Evolutionary conservation across 257 asterid genomes (phyloP).

Genomic region (Ocimum tenuiflorum): DNA sequence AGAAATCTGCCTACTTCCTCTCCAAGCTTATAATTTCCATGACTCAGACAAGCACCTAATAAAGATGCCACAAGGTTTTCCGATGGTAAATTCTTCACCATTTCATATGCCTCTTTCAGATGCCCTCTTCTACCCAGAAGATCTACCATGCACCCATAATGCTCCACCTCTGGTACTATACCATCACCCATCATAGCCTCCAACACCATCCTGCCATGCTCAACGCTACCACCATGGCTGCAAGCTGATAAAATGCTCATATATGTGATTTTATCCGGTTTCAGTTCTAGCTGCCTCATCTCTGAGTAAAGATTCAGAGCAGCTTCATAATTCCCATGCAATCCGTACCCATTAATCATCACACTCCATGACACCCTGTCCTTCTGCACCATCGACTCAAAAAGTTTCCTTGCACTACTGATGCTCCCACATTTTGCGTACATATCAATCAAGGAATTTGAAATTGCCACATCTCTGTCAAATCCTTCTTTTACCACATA

Average conservation of each 20-base stretch:
- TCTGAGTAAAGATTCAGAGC: slow-evolving; percentile 41
- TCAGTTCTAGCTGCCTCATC: slow-evolving; percentile 40
- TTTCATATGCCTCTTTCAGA: slow-evolving; percentile 43
- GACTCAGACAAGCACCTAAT: slow-evolving; percentile 52
- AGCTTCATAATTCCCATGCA: slow-evolving; percentile 45
- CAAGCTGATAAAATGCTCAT: slow-evolving; percentile 42
- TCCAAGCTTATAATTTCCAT: slow-evolving; percentile 45
- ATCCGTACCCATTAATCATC: slow-evolving; percentile 48
- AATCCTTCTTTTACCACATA: slow-evolving; percentile 35
- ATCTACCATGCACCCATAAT: slow-evolving; percentile 49
- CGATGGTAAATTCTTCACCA: slow-evolving; percentile 26
- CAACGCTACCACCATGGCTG: slow-evolving; percentile 46
- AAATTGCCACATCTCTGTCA: slow-evolving; percentile 30
- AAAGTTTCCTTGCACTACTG: slow-evolving; percentile 32
- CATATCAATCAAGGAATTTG: slow-evolving; percentile 42
- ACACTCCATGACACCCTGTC: slow-evolving; percentile 46
- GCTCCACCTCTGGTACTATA: slow-evolving; percentile 31
- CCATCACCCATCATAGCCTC: slow-evolving; percentile 36
- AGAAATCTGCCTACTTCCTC: slow-evolving; percentile 46
- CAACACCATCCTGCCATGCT: slow-evolving; percentile 36
- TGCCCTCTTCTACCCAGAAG: slow-evolving; percentile 47
- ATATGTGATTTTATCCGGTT: slow-evolving; percentile 39
- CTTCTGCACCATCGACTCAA: slow-evolving; percentile 35
- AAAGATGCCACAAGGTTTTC: slow-evolving; percentile 29
- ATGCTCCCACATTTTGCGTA: slow-evolving; percentile 51